Evolutionary conservation across 2,329 filamentous ascomycete species (phyloP).

Genomic region (Xylariaceae sp.): DNA sequence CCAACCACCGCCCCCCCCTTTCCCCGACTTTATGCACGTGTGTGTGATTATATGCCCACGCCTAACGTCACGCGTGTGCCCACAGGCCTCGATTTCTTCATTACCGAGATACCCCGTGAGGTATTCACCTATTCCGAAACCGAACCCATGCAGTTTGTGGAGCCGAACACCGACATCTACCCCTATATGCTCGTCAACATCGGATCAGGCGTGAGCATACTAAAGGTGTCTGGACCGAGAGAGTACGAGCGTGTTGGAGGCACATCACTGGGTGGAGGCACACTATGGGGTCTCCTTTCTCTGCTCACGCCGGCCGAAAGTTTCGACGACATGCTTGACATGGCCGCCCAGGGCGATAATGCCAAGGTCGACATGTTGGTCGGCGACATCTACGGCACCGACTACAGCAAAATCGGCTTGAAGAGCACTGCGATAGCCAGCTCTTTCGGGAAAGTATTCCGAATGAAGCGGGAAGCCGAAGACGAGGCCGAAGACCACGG

Average conservation of each 20-base stretch:
- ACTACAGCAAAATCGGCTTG: constrained; percentile 92
- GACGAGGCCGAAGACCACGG: constrained; percentile 68
- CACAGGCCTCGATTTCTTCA: constrained; percentile 92
- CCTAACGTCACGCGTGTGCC: constrained; percentile 4
- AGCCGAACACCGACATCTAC: constrained; percentile 75
- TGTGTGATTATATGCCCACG: no score
- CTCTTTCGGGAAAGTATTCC: constrained; percentile 95
- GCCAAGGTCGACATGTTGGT: constrained; percentile 92
- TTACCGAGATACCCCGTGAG: constrained; percentile 92
- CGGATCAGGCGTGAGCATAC: constrained; percentile 91
- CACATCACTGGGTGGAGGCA: constrained; percentile 92
- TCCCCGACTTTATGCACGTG: no score
- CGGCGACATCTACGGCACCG: constrained; percentile 93
- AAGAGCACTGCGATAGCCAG: constrained; percentile 95
- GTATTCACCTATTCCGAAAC: constrained; percentile 94
- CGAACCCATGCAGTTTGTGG: constrained; percentile 84
- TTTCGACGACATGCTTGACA: constrained; percentile 96
- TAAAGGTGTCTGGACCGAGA: constrained; percentile 88
- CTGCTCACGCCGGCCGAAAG: constrained; percentile 86
- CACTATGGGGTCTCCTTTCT: constrained; percentile 89
- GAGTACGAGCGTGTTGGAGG: constrained; percentile 88
- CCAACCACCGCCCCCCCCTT: background rate
- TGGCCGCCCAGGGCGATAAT: constrained; percentile 89
- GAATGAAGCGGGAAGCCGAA: constrained; percentile 82
- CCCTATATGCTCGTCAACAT: constrained; percentile 98